These are phyloP conservation scores for Metschnikowia proteae DNA, from an alignment of 805 yeast species.

Conservation along the genomic window DNA sequence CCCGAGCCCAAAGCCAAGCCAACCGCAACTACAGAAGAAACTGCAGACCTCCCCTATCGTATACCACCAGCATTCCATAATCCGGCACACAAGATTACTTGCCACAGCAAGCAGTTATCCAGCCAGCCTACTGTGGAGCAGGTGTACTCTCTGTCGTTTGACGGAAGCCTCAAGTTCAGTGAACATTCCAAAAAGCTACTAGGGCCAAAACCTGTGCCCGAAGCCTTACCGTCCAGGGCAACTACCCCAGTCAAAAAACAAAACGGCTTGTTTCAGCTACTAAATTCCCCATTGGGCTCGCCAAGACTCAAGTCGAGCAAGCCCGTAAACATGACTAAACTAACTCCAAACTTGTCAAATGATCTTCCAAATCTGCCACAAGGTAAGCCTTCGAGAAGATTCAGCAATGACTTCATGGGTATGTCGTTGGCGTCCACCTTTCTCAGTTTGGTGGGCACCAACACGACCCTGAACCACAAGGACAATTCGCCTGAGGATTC, in stretches of 20 bases:
- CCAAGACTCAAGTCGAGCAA: constrained; percentile 11
- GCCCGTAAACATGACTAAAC: background rate
- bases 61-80: constrained; percentile 30
- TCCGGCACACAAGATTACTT: constrained; percentile 28
- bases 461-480: constrained; percentile 3
- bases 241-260: constrained; percentile 13
- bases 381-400: constrained; percentile 8
- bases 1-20: constrained; percentile 27
- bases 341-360: background rate
- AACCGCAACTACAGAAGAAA: background rate
- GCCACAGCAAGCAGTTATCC: constrained; percentile 9
- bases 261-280: constrained; percentile 20
- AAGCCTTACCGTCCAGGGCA: background rate
- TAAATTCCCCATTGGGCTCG: constrained; percentile 20
- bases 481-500: background rate
- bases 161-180: constrained; percentile 12
- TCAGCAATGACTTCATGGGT: constrained; percentile 22
- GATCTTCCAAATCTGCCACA: background rate
- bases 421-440: constrained; percentile 31
- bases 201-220: background rate
- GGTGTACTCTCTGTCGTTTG: constrained; percentile 21
- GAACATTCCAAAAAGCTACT: constrained; percentile 17
- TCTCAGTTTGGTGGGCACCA: constrained; percentile 20
- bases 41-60: background rate
- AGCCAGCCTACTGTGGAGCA: constrained; percentile 31